Conservation (phyloP, 306 rosid genomes). For the Leucaena leucocephala region DNA sequence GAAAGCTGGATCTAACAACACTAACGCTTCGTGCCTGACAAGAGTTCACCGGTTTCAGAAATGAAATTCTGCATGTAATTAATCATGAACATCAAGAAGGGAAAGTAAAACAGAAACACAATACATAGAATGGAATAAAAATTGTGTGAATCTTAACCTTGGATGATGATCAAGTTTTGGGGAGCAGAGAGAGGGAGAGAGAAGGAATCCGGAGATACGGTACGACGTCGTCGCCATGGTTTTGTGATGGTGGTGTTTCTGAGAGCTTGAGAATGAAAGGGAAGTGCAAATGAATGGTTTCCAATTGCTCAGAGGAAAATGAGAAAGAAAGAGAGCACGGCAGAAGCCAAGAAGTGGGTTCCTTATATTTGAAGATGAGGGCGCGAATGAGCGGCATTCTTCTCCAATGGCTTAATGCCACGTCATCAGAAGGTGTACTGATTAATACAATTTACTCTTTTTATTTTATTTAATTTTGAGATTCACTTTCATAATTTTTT, state of each 20-base stretch:
- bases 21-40: slow-evolving; percentile 9
- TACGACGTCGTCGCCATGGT: slow-evolving; percentile 44
- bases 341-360: not conserved
- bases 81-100: slow-evolving; percentile 14
- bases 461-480: too few relatives aligned
- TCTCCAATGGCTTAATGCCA: not conserved
- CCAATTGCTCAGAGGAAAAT: not conserved
- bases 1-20: slow-evolving; percentile 23
- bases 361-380: not conserved
- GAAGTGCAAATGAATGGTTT: not conserved
- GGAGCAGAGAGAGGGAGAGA: slow-evolving; percentile 35
- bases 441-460: not conserved
- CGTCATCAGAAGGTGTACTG: not conserved
- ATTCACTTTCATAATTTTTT: too few relatives aligned
- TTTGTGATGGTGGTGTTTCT: slow-evolving; percentile 27
- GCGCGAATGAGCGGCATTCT: not conserved
- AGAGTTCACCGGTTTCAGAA: slow-evolving; percentile 26
- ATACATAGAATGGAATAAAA: not conserved
- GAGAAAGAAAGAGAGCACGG: not conserved
- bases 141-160: not conserved
- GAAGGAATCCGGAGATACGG: slow-evolving; percentile 39
- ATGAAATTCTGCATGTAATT: slow-evolving; percentile 36
- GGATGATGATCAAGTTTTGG: slow-evolving; percentile 10
- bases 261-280: not conserved
- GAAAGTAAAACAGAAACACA: not conserved